Evolutionary conservation across 78 protist genomes (phyloP).

Genomic region (Dictyostelium intermedium): DNA sequence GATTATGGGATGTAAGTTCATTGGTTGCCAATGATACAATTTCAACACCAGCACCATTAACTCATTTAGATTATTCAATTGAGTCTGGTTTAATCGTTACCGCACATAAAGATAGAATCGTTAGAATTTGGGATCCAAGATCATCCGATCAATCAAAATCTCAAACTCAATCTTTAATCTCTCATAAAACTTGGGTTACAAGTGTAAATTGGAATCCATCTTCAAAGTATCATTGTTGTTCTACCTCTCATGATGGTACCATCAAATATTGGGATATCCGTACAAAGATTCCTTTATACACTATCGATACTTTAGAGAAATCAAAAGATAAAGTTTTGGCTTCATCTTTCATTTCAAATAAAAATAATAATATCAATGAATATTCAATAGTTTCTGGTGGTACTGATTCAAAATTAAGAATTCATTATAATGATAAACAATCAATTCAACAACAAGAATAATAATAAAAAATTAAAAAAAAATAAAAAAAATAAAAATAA

Average conservation of each 20-base stretch:
- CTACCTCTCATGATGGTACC: constrained; percentile 77
- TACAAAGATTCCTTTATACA: constrained; percentile 54
- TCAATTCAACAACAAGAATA: neutral
- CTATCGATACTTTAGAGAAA: constrained; percentile 8
- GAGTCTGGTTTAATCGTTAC: constrained; percentile 54
- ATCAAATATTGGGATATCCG: constrained; percentile 85
- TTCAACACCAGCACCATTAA: neutral
- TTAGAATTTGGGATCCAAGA: constrained; percentile 83
- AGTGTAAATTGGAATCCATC: constrained; percentile 65
- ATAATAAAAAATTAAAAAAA: neutral
- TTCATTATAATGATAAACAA: constrained; percentile 26
- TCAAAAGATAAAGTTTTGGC: constrained; percentile 48
- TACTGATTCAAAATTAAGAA: constrained; percentile 68
- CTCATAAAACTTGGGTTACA: constrained; percentile 75
- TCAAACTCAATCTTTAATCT: constrained; percentile 29
- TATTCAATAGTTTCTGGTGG: constrained; percentile 61
- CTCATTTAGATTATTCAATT: constrained; percentile 13
- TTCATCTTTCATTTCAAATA: neutral
- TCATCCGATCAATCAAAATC: neutral
- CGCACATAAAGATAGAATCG: constrained; percentile 64
- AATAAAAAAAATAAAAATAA: neutral
- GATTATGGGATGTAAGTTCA: constrained; percentile 73
- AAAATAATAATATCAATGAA: neutral
- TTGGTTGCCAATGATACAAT: constrained; percentile 26
- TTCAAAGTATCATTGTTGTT: neutral